These are phyloP conservation scores for Sisymbrium irio DNA, from an alignment of 345 rosid species.

Conservation along the genomic window DNA sequence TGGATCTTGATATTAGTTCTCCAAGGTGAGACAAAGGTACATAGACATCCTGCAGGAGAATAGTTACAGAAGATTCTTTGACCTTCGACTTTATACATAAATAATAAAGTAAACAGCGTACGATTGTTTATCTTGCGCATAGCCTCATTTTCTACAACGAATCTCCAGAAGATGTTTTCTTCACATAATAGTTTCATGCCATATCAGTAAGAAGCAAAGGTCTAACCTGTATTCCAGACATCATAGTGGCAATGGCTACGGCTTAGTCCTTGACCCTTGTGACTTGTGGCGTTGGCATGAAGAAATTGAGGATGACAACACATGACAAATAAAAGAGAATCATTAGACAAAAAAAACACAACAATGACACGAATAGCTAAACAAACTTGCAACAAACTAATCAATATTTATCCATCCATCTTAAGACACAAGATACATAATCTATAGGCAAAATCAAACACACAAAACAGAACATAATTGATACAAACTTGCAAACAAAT, in stretches of 20 bases:
- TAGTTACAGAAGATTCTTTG: conserved; percentile 7
- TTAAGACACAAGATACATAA: too few species aligned
- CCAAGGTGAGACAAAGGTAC: conserved; percentile 83
- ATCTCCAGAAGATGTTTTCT: background rate
- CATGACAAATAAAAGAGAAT: too few species aligned
- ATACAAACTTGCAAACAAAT: too few species aligned
- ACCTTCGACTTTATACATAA: background rate
- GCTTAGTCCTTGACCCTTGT: too few species aligned
- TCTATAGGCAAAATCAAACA: too few species aligned
- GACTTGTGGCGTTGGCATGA: too few species aligned
- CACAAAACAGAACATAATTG: too few species aligned
- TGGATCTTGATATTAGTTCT: conserved; percentile 74
- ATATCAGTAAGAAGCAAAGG: conserved; percentile 12
- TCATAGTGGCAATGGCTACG: conserved; percentile 87
- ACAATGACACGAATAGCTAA: too few species aligned
- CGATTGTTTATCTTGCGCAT: background rate
- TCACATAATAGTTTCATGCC: background rate
- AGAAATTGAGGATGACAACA: too few species aligned
- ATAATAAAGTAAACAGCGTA: background rate
- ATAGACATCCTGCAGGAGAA: conserved; percentile 71
- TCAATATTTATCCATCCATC: too few species aligned
- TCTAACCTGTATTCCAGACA: conserved; percentile 81
- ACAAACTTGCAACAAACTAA: too few species aligned
- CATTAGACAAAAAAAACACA: too few species aligned
- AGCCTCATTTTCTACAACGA: background rate